phyloP scores from a whole-genome alignment of 768 basidiomycete species.

The Clitopilus passeckerianus region DNA sequence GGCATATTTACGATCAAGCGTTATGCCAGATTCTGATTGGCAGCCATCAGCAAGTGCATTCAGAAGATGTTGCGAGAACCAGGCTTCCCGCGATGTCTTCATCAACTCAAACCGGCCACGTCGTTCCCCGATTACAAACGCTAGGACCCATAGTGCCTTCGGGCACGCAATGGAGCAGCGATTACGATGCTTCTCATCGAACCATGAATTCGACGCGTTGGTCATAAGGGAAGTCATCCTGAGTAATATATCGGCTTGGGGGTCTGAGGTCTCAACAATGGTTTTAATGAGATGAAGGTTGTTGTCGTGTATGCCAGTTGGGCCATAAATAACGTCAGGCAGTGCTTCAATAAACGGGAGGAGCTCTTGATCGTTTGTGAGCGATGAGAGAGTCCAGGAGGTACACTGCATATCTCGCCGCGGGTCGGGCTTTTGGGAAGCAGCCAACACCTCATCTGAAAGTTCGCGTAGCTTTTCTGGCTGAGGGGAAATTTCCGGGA shows the following conservation, averaged over 20 bases:
- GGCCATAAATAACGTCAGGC: too few relatives aligned
- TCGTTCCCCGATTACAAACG: not conserved
- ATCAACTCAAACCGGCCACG: not conserved
- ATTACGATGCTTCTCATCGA: not conserved
- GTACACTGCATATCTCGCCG: constrained; percentile 19
- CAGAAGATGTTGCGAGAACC: not conserved
- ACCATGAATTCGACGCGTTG: not conserved
- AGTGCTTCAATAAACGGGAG: too few relatives aligned
- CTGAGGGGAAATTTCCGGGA: too few relatives aligned
- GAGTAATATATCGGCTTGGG: too few relatives aligned
- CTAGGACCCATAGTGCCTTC: not conserved
- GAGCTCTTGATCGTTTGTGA: constrained; percentile 17
- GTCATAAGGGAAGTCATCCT: too few relatives aligned
- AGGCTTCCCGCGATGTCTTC: not conserved
- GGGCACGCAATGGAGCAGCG: not conserved
- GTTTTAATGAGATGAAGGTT: too few relatives aligned
- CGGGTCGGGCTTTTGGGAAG: constrained; percentile 7
- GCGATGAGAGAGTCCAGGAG: constrained; percentile 25
- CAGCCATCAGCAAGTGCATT: too few relatives aligned
- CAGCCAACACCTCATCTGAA: not conserved
- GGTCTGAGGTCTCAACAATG: too few relatives aligned
- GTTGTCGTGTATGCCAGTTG: too few relatives aligned
- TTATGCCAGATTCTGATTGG: too few relatives aligned
- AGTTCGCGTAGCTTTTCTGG: not conserved
- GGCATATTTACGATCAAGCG: too few relatives aligned